Evolutionary conservation across 805 yeast genomes (phyloP), one percentile per base, ranked within the genome.

Genomic region (Blastobotrys peoriensis): DNA sequence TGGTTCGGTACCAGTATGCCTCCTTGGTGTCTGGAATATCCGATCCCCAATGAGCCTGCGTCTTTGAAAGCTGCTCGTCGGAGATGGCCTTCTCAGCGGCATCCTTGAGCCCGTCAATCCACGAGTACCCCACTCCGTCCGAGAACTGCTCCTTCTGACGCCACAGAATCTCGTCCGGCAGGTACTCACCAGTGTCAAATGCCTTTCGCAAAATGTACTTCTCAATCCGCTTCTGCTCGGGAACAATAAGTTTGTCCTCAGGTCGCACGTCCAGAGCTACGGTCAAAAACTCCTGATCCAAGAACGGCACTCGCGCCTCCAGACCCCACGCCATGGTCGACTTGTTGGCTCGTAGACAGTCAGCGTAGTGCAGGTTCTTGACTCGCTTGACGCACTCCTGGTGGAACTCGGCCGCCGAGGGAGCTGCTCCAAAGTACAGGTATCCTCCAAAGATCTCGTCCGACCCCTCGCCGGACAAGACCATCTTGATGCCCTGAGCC

Each of bases 321-420:
- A 93, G 78, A 68, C 99, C 99, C 99, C 99, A 93, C 36, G 99
- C 98, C 96, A 93, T 86, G 48, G 99, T 93, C 27, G 97, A 89
- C 73, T 93, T 93, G 85, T 93, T 93, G 54, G 99, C 99, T 70
- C 99, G 83, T 65, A 93, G 73, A 74, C 98, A 91, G 73, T 93
- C 99, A 50, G 98, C 87, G 57, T 81, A 81, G 69, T 93, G 96
- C 70, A 93, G 76, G 91, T 93, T 89, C 76, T 93, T 87, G 59
- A 93, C 97, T 68, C 99, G 79, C 73, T 83, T 75, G 51, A 93
- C 96, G 70, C 94, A 85, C 73, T 93, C 99, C 50, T 79, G 73
- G 70, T 93, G 98, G 88, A 93, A 93, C 60, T 87, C 98, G 46
- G 72, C 73, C 43, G 96, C 83, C 48, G 84, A 73, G 57, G 99